Conservation (phyloP, 768 basidiomycete genomes). For the Tephrocybe rancida region DNA sequence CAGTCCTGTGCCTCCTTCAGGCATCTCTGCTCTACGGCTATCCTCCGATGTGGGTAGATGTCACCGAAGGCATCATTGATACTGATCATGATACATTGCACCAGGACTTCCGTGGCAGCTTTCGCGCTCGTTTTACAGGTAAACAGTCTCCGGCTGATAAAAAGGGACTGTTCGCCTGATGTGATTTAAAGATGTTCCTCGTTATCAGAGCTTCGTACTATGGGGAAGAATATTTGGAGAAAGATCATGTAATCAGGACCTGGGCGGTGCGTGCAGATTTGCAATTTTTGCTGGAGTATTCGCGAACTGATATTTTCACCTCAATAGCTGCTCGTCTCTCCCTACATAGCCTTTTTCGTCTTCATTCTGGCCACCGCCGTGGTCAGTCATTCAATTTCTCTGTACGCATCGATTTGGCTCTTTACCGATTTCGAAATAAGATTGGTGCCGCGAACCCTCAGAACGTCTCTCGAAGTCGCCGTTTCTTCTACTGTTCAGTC, state of each 20-base stretch:
- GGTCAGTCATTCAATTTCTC: slow-evolving; percentile 25
- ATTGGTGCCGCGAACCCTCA: slow-evolving; percentile 38
- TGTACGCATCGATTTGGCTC: not conserved
- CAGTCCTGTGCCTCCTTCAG: slow-evolving; percentile 45
- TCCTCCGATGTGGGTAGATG: slow-evolving; percentile 44
- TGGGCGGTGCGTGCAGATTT: slow-evolving; percentile 35
- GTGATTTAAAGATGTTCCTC: slow-evolving; percentile 43
- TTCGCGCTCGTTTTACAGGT: slow-evolving; percentile 48
- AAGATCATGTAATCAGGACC: slow-evolving; percentile 33
- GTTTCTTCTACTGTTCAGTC: slow-evolving; percentile 56
- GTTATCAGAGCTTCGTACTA: slow-evolving; percentile 38
- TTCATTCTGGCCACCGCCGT: slow-evolving; percentile 40
- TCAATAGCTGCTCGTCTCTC: slow-evolving; percentile 40
- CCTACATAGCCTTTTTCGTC: slow-evolving; percentile 42
- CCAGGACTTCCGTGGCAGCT: slow-evolving; percentile 42
- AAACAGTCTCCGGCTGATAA: not conserved
- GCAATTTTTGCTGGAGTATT: not conserved
- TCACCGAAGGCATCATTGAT: not conserved
- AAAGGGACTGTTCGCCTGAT: not conserved
- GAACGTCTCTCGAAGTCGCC: slow-evolving; percentile 44
- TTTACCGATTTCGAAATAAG: slow-evolving; percentile 24
- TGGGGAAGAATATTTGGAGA: slow-evolving; percentile 31
- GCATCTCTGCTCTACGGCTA: slow-evolving; percentile 50
- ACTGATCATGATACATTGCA: not conserved
- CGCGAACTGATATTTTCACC: not conserved